Conservation (phyloP, 768 basidiomycete genomes). For the Tephrocybe sp. region DNA sequence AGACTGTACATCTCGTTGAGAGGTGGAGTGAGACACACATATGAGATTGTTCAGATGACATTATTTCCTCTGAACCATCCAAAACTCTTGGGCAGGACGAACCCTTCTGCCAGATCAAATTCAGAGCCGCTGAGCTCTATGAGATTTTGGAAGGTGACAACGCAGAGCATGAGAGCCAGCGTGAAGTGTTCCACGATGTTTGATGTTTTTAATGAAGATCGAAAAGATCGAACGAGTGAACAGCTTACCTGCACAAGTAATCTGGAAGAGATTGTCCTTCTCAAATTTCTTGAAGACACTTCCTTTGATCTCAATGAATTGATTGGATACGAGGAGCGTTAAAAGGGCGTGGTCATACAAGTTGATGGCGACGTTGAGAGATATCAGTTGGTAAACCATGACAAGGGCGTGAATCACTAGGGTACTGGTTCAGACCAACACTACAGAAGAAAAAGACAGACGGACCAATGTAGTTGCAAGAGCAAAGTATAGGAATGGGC, state of each 20-base stretch:
- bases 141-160: constrained; percentile 92
- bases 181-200: constrained; percentile 99
- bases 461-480: constrained; percentile 88
- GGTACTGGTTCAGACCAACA: not conserved
- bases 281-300: constrained; percentile 99
- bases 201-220: constrained; percentile 26
- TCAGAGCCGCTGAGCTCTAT: constrained; percentile 93
- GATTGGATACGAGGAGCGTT: constrained; percentile 93
- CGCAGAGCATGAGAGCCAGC: constrained; percentile 83
- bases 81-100: constrained; percentile 79
- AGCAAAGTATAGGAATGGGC: constrained; percentile 82
- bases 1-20: not conserved
- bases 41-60: constrained; percentile 85
- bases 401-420: constrained; percentile 89
- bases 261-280: constrained; percentile 98
- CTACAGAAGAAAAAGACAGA: constrained; percentile 9
- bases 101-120: constrained; percentile 73
- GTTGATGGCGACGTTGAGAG: constrained; percentile 96
- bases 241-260: constrained; percentile 89
- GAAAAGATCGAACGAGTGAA: not conserved
- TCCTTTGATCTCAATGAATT: constrained; percentile 99
- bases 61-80: constrained; percentile 83
- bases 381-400: constrained; percentile 93
- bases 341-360: constrained; percentile 96
- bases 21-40: constrained; percentile 51